Evolutionary conservation across 208 protist genomes (phyloP).

Genomic region (Trypanosoma boissoni): DNA sequence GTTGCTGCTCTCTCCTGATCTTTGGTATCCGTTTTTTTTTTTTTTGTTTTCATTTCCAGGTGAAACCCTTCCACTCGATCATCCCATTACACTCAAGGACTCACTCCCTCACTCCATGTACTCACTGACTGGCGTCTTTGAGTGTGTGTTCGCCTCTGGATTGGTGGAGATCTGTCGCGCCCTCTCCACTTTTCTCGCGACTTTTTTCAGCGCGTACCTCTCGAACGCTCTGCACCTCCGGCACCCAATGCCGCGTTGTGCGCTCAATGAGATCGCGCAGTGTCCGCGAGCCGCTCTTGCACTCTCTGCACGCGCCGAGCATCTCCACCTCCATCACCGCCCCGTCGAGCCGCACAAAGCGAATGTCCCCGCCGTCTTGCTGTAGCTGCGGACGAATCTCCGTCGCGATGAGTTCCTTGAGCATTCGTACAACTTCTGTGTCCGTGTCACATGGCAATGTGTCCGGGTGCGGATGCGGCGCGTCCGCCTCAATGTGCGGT

Average conservation of each 20-base stretch:
- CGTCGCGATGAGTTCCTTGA: conserved; percentile 89
- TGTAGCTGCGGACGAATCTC: conserved; percentile 88
- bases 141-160: no score
- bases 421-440: conserved; percentile 81
- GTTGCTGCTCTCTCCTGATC: no score
- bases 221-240: conserved; percentile 73
- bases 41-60: no score
- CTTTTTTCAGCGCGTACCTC: conserved; percentile 31
- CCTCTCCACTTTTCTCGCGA: background rate
- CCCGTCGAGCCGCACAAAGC: conserved; percentile 68
- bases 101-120: no score
- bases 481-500: conserved; percentile 65
- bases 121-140: no score
- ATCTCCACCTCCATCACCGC: conserved; percentile 82
- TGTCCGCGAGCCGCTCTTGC: conserved; percentile 82
- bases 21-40: no score
- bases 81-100: no score
- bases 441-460: conserved; percentile 79
- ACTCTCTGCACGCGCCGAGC: conserved; percentile 88
- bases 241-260: conserved; percentile 88
- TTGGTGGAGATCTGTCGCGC: no score
- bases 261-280: conserved; percentile 90
- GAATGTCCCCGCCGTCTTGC: conserved; percentile 90
- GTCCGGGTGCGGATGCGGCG: conserved; percentile 82
- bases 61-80: no score